Evolutionary conservation across 2,329 filamentous ascomycete species (phyloP), one percentile per base, ranked within the genome.

Genomic region (Penicillium sp.): DNA sequence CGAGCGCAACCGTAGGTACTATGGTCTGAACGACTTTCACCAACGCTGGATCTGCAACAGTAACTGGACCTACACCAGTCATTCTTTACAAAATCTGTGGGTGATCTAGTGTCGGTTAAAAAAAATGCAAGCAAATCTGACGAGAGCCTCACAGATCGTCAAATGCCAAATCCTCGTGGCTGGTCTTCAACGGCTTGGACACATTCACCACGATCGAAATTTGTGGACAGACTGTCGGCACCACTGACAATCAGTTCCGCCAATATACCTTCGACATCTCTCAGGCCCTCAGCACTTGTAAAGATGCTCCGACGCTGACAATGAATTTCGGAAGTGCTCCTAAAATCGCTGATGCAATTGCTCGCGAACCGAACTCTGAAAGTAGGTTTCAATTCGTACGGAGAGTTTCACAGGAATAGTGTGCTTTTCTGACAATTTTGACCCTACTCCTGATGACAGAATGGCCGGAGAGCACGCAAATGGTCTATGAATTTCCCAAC

Each of bases 21-120:
- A 74, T 55, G 79, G 77, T 2, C 63, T 80, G 1, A 82, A 82
- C 50, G 79, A 83, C 55, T 81, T 82, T 56, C 69, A 81, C 47
- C 70, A 80, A 12, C 74, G 79, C 25, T 84, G 80, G 80, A 71
- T 84, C 26, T 72, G 72, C n/a, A 69, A 72, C 56, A 67, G 68
- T 11, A 80, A 83, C 57, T 84, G 81, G 81, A 84, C 78, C 0
- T 84, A 83, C 57, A 76, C 73, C 0, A 75, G 74, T n/a, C 66
- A 63, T 6, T 66, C 67, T 0, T 64, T 83, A 3, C 38, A 62
- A 7, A 68, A 64, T 18, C 55, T 80, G 65, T 73, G 54, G 48
- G 68, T 62, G 2, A 26, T 18, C 8, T 29, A 12, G 18, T 18
- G 18, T 18, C 18, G 3, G 18, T 18, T 18, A 2, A 18, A 18